Evolutionary conservation across 2,329 filamentous ascomycete species (phyloP).

Genomic region (Alternaria sp.): DNA sequence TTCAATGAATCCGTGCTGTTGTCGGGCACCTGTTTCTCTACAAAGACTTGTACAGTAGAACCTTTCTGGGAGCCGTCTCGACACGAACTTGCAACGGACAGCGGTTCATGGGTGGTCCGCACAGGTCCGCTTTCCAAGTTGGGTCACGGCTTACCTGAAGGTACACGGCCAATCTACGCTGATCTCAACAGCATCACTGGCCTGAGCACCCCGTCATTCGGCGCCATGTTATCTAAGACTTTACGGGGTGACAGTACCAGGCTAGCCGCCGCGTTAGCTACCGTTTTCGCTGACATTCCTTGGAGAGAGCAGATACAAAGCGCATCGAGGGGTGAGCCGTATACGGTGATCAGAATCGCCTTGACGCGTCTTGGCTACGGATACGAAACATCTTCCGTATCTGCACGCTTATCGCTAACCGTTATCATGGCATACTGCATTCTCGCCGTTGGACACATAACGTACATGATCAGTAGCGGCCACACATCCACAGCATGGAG

Average conservation of each 20-base stretch:
- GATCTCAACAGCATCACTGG: not conserved
- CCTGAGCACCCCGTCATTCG: not conserved
- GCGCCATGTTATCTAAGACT: not conserved
- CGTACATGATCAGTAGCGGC: constrained; percentile 18
- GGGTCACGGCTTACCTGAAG: not conserved
- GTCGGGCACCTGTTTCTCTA: not conserved
- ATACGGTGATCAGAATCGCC: not conserved
- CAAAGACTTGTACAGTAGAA: not conserved
- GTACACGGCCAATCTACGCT: not conserved
- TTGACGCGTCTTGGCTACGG: constrained; percentile 8
- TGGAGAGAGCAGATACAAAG: not conserved
- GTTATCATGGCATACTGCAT: constrained; percentile 16
- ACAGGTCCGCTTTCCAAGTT: not conserved
- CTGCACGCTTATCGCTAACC: constrained; percentile 9
- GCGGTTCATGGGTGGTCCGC: not conserved
- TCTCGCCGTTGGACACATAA: constrained; percentile 12
- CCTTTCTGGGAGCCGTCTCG: not conserved
- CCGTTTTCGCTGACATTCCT: not conserved
- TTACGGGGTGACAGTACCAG: not conserved
- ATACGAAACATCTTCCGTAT: constrained; percentile 4
- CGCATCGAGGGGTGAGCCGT: not conserved
- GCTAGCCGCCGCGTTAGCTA: not conserved
- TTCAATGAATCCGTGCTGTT: not conserved
- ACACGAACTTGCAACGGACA: not conserved
- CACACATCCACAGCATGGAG: constrained; percentile 25